Evolutionary conservation across 495 filamentous ascomycete species (phyloP), one percentile per base, ranked within the genome.

Genomic region (Aspergillus bertholletiae): DNA sequence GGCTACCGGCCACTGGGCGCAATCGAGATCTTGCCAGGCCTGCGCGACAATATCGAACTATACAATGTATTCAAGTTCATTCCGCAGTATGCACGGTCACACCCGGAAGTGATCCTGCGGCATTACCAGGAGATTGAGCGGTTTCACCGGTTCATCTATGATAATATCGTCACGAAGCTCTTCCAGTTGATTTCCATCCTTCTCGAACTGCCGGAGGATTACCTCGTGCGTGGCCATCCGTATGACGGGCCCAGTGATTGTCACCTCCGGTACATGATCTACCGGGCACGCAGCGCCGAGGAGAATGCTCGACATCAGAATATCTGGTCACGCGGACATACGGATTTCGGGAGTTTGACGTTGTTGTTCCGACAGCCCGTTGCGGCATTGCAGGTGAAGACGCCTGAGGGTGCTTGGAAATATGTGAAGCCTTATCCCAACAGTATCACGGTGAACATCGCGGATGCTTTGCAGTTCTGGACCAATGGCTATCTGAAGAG

Each of bases 181-280:
- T 61, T 70, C 47, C 44, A 59, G 6, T 32, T 71, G 35, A 78
- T 81, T 24, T 69, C 79, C 1, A 71, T 77, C 54, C 72, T 82
- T 21, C 69, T 84, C 7, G 77, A 83, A 58, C 54, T 84, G 6
- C 79, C 80, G 6, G 79, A 82, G 51, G 72, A 80, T 32, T 77
- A 71, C 53, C 67, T 84, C 11, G 62, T 72, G 1, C 58, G 75
- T 7, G 67, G 68, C 4, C 80, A 84, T 58, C 64, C 64, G 7
- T 83, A 82, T 51, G 72, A 78, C 23, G 69, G 66, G 21, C 55
- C 70, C 28, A 73, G 68, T 13, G 69, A 77, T 26, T 74, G 76
- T 54, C 75, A 82, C 56, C 60, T 84, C 9, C 73, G 80, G 12
- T 82, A 84, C 59, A 82, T 83, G 80, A 76, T 78, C 50, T 83